phyloP scores from a whole-genome alignment of 495 filamentous ascomycete species.

The Chaetomidium leptoderma region DNA sequence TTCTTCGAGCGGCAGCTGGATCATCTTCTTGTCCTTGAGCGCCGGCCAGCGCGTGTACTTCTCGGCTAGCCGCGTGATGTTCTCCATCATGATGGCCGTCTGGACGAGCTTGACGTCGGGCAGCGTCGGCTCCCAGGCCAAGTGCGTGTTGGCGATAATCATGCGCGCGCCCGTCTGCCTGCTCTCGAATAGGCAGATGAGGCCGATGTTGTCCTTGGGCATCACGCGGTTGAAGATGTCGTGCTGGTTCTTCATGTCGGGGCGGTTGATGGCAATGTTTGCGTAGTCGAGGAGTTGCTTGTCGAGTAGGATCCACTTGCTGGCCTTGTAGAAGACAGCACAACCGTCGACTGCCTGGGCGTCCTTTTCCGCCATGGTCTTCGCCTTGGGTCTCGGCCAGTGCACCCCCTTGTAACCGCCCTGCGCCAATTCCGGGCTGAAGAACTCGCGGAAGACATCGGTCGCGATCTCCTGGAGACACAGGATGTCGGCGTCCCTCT shows the following conservation, averaged over 20 bases:
- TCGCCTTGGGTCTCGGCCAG: slow-evolving; percentile 78
- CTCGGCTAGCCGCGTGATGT: slow-evolving; percentile 76
- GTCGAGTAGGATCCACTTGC: slow-evolving; percentile 87
- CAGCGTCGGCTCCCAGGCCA: slow-evolving; percentile 87
- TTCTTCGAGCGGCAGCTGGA: slow-evolving; percentile 56
- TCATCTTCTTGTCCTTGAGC: slow-evolving; percentile 72
- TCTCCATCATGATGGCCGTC: slow-evolving; percentile 89
- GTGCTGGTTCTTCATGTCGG: slow-evolving; percentile 90
- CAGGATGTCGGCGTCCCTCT: slow-evolving; percentile 80
- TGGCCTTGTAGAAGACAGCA: slow-evolving; percentile 90
- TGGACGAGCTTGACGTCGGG: slow-evolving; percentile 94
- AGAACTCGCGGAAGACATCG: slow-evolving; percentile 85
- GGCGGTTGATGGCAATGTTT: slow-evolving; percentile 84
- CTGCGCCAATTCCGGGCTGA: slow-evolving; percentile 74
- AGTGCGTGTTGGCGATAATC: slow-evolving; percentile 88
- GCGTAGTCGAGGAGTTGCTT: slow-evolving; percentile 90
- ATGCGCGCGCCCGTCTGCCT: slow-evolving; percentile 77
- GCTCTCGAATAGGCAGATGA: slow-evolving; percentile 88
- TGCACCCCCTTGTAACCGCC: slow-evolving; percentile 89
- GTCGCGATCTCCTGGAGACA: slow-evolving; percentile 90
- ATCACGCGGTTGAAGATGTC: slow-evolving; percentile 97
- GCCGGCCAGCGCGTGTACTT: slow-evolving; percentile 71
- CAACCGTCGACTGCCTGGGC: slow-evolving; percentile 87
- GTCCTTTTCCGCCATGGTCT: slow-evolving; percentile 86
- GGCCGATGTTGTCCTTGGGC: slow-evolving; percentile 93